Conservation (phyloP, 148 eudicot species). For the Dianthus caryophyllus region DNA sequence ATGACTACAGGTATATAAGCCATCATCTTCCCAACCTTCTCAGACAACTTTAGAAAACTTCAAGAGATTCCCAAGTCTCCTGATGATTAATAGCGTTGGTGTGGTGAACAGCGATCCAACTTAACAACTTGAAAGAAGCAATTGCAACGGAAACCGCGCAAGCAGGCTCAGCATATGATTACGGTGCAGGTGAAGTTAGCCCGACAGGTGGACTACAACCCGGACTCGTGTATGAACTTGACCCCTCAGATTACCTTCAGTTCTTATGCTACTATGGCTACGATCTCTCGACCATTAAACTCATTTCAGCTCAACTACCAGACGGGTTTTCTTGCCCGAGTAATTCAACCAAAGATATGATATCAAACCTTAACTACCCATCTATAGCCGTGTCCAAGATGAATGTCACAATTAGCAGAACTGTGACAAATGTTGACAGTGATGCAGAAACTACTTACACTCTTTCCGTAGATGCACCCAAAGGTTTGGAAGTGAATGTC, state of each 20-base stretch:
- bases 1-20: constrained; percentile 65
- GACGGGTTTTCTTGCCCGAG: constrained; percentile 44
- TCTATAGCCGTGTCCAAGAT: constrained; percentile 56
- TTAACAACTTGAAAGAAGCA: constrained; percentile 39
- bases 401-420: constrained; percentile 40
- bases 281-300: constrained; percentile 37
- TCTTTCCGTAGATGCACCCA: constrained; percentile 36
- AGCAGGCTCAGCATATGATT: constrained; percentile 57
- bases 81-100: background rate
- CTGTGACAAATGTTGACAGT: constrained; percentile 58
- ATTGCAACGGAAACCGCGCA: constrained; percentile 41
- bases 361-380: constrained; percentile 67
- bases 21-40: background rate
- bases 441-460: constrained; percentile 39
- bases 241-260: constrained; percentile 39
- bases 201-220: constrained; percentile 48
- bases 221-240: constrained; percentile 56
- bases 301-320: constrained; percentile 38
- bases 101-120: constrained; percentile 49
- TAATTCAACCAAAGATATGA: constrained; percentile 33
- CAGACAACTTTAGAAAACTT: background rate
- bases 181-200: constrained; percentile 71
- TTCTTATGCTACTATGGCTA: constrained; percentile 63
- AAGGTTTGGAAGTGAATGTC: constrained; percentile 43
- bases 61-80: background rate